Evolutionary conservation across 768 basidiomycete genomes (phyloP), one percentile per base, ranked within the genome.

Genomic region (Tulasnella sp.): DNA sequence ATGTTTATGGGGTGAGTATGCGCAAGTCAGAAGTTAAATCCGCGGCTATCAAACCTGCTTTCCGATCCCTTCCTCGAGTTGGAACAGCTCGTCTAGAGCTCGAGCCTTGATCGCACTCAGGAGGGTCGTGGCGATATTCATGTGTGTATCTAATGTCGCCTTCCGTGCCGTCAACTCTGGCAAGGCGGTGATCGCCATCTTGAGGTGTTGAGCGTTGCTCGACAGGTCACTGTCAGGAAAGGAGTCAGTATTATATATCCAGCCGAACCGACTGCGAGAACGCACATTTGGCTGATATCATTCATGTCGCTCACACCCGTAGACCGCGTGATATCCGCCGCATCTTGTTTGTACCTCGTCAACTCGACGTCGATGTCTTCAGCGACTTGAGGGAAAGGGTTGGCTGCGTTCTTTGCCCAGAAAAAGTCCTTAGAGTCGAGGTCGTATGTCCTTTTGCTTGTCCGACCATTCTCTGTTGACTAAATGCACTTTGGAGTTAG

Each of bases 371-470:
- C 92, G 54, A 99, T 97, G 64, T 98, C 95, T 69, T 96, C 96
- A 1, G 96, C 95, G 3, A 99, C 96, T 65, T 96, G 90, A 41
- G 96, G 96, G 78, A 99, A 99, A 3, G 95, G 95, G 62, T 88
- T 90, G 7, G 89, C 84, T 0, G 94, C 91, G 67, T 98, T 96
- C 70, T 88, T 91, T 1, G 84, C 86, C 96, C 96, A 99, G 76
- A 99, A 99, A 73, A 96, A 99, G 71, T 99, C 96, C 68, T 95
- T 97, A 21, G 90, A 85, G 72, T 98, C 96, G 32, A 99, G 83
- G 72, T 99, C 96, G 66, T 98, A 97, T 0, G 89, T 84, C 53
- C 73, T 73, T 73, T 85, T 81, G 63, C 79, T 78, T 56, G 85
- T 78, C 53, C 80, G 79, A 30, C 75, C 75, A 52, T 68, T 70